Evolutionary conservation across 495 filamentous ascomycete species (phyloP), one percentile per base, ranked within the genome.

Genomic region (Articulospora tetracladia): DNA sequence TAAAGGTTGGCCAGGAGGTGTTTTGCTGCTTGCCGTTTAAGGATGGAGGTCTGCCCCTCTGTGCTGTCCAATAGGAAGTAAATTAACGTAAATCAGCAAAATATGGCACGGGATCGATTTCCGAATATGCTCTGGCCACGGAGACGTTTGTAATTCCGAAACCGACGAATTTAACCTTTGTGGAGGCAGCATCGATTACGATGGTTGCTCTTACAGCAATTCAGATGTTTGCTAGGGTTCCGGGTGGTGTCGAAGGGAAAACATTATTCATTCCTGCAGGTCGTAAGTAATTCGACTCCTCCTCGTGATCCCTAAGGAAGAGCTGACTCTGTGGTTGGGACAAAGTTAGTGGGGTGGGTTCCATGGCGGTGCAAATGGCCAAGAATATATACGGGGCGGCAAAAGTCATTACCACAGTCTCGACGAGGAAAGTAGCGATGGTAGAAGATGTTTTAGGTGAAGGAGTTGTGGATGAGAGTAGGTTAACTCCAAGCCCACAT

Each of bases 191-290:
- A 15, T 51, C 62, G n/a, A 57, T 81, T 20, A 68, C 71, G 1
- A 59, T 74, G 15, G 69, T 64, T 15, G 65, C 66, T 22, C 61
- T 78, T 20, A 80, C 78, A 0, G 72, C 75, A 6, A 53, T 75
- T 15, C 77, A 81, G 64, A 69, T 73, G 17, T 63, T 82, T 20
- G 59, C 66, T 28, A 53, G 66, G 24, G 58, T 72, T 39, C 46
- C 73, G 77, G 67, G 74, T 57, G 32, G 67, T 66, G 67, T 79
- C 34, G 68, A 73, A 26, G 80, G 79, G 12, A 84, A 84, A 70
- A 83, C 78, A 19, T 79, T 81, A 10, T 80, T 80, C 60, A 69
- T 84, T 22, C 72, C 80, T 15, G 80, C 68, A 24, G 80, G 74
- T 3, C 75, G 54, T 57, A 28, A 57, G 54, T 46, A 20, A 15